Evolutionary conservation across 345 rosid genomes (phyloP), one percentile per base, ranked within the genome.

Genomic region (Carallia pectinifolia): DNA sequence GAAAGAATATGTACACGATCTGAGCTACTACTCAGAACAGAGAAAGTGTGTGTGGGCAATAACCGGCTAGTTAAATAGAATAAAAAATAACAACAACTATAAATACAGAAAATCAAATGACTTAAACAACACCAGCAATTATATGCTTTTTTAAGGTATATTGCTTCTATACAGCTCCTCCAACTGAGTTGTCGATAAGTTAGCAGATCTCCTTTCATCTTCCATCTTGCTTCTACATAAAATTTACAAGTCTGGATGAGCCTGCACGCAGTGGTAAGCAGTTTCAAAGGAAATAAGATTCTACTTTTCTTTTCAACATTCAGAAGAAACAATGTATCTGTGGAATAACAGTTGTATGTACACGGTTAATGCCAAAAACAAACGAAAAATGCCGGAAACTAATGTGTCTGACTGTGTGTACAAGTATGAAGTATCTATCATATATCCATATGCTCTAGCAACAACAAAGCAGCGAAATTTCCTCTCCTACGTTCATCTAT

Each of bases 121-220:
- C 60, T 27, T 27, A 6, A 56, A 56, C 31, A 56, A 56, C 60
- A 56, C n/a, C 0, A 10, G 34, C 15, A 4, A 27, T 56, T 30
- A 4, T 27, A 56, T 9, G 17, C 31, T 30, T 56, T 15, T 30
- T 9, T 23, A 3, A 5, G 60, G 60, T 64, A 59, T 4, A 58
- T 68, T 60, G 74, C 81, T 74, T 74, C 80, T 38, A 31, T 30
- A 38, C 75, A 65, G 79, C 80, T 69, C 72, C 74, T 71, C 68
- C 67, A 62, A 47, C n/a, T 59, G 7, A 13, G 55, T 48, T 58
- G 19, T 56, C 73, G 4, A 59, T 69, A 56, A 58, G 8, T 56
- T 34, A 29, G 55, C 38, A 27, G 8, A 31, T 31, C 23, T 53
- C 16, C 48, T 34, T 50, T 55, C 55, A 19, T 58, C 58, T 23